Conservation (phyloP, 306 rosid species). For the Gillenia trifoliata region DNA sequence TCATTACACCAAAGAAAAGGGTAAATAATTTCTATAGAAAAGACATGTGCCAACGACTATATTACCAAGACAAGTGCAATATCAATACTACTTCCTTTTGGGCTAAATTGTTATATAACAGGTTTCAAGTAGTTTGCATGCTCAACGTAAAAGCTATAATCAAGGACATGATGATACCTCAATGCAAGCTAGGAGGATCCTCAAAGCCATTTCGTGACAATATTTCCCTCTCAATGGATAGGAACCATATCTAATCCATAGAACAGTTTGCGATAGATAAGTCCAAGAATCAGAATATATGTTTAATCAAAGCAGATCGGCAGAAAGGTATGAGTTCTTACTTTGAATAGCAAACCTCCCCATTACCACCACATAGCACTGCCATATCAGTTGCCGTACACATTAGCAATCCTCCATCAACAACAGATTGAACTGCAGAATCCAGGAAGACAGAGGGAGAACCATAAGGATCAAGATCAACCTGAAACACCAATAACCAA, state of each 20-base stretch:
- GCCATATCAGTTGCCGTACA: conserved; percentile 99
- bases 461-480: conserved; percentile 99
- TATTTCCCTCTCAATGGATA: conserved; percentile 90
- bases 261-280: conserved; percentile 20
- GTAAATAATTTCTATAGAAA: neutral
- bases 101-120: neutral
- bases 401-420: conserved; percentile 95
- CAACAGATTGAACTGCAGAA: conserved; percentile 95
- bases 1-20: neutral
- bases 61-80: neutral
- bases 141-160: neutral
- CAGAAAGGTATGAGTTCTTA: conserved; percentile 38
- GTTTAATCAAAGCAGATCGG: conserved; percentile 1
- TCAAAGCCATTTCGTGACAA: conserved; percentile 98
- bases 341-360: conserved; percentile 99
- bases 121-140: neutral
- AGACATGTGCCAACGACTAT: neutral
- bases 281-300: conserved; percentile 11
- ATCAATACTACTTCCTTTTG: neutral
- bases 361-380: conserved; percentile 91
- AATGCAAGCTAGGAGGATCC: conserved; percentile 89
- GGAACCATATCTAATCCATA: conserved; percentile 78
- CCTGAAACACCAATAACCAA: conserved; percentile 47
- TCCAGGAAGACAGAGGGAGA: conserved; percentile 94
- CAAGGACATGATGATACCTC: conserved; percentile 55